Evolutionary conservation across 441 rosid genomes (phyloP).

Genomic region (Bocquillonia castaneifolia): DNA sequence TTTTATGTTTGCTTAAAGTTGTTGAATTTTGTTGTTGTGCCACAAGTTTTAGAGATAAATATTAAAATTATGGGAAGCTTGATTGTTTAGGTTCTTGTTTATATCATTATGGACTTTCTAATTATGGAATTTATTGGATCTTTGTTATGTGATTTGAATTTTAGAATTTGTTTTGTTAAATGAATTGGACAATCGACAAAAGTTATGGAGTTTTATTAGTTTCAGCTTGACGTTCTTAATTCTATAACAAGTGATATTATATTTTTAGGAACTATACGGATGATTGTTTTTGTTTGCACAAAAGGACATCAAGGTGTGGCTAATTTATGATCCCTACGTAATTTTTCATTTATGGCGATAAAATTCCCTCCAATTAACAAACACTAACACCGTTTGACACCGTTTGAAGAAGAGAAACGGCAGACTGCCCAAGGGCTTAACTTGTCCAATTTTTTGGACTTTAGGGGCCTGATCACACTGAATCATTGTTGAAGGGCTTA

Average conservation of each 20-base stretch:
- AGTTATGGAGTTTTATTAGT: background rate
- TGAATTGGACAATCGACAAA: background rate
- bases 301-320: background rate
- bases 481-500: no score
- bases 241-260: no score
- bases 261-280: background rate
- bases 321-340: background rate
- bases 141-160: background rate
- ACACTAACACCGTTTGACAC: no score
- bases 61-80: background rate
- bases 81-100: background rate
- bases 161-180: background rate
- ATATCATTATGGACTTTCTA: slow-evolving; percentile 5
- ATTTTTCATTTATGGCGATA: background rate
- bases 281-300: background rate
- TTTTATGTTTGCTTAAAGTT: background rate
- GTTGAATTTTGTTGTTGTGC: no score
- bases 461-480: no score
- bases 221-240: background rate
- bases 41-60: background rate
- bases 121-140: background rate
- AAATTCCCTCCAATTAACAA: no score
- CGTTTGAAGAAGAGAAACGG: no score
- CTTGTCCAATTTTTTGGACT: no score
- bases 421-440: no score